Conservation (phyloP, 164 flowering plant genomes). For the Buxus sempervirens region DNA sequence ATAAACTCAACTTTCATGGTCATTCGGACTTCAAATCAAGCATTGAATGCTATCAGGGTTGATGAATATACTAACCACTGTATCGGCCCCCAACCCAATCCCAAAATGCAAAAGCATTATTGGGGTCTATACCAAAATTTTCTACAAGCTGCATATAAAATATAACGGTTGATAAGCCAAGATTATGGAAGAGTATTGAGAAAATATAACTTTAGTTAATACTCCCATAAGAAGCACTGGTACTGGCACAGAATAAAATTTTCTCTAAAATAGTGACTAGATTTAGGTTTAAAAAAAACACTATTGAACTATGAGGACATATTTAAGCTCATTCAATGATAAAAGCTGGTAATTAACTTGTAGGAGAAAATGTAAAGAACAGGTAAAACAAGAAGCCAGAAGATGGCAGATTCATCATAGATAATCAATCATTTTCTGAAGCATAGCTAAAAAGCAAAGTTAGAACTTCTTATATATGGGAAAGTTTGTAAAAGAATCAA, state of each 20-base stretch:
- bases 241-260: too few species aligned
- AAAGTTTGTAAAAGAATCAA: too few species aligned
- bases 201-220: background rate
- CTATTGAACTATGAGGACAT: too few species aligned
- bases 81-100: slow-evolving; percentile 97
- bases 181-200: background rate
- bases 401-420: background rate
- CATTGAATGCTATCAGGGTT: background rate
- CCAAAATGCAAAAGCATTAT: slow-evolving; percentile 98
- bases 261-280: too few species aligned
- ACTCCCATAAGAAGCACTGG: too few species aligned
- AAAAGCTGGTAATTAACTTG: background rate
- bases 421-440: background rate
- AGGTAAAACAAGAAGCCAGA: background rate
- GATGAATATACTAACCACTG: slow-evolving; percentile 57
- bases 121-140: slow-evolving; percentile 89
- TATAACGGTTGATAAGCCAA: background rate
- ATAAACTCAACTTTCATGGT: slow-evolving; percentile 4
- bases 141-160: slow-evolving; percentile 68
- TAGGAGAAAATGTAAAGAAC: background rate
- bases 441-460: too few species aligned
- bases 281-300: too few species aligned
- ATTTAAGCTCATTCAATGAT: background rate
- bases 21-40: background rate
- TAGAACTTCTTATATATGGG: too few species aligned